These are phyloP conservation scores for Globisporangium echinulatum DNA, from an alignment of 352 stramenopile species.

Conservation along the genomic window DNA sequence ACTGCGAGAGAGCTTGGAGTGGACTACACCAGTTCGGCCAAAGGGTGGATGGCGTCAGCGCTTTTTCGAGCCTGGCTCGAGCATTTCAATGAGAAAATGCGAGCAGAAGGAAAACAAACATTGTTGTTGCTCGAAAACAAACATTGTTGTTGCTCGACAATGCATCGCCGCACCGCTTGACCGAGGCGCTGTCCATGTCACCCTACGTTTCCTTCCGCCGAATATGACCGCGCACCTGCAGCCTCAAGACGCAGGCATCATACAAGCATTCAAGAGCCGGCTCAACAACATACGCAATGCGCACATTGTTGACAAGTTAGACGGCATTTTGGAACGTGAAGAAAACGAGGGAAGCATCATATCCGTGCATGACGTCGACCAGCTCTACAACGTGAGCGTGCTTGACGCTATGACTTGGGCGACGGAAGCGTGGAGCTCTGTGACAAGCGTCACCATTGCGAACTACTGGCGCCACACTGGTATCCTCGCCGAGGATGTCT, in stretches of 20 bases:
- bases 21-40: too few species aligned
- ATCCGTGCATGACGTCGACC: neutral
- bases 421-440: neutral
- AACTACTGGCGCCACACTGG: neutral
- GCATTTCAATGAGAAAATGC: too few species aligned
- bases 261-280: constrained; percentile 7
- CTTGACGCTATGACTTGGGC: neutral
- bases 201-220: too few species aligned
- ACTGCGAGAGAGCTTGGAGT: too few species aligned
- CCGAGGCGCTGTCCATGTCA: too few species aligned
- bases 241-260: constrained; percentile 5
- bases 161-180: too few species aligned
- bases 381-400: neutral
- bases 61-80: too few species aligned
- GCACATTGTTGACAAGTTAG: constrained; percentile 6
- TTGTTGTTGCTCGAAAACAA: too few species aligned
- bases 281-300: constrained; percentile 1
- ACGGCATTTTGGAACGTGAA: constrained; percentile 5
- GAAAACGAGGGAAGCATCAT: neutral
- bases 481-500: neutral
- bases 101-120: too few species aligned
- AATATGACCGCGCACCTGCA: neutral
- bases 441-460: neutral
- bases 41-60: too few species aligned
- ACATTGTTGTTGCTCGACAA: too few species aligned